Evolutionary conservation across 2,329 filamentous ascomycete genomes (phyloP), one percentile per base, ranked within the genome.

Genomic region (Cladosporium sp.): DNA sequence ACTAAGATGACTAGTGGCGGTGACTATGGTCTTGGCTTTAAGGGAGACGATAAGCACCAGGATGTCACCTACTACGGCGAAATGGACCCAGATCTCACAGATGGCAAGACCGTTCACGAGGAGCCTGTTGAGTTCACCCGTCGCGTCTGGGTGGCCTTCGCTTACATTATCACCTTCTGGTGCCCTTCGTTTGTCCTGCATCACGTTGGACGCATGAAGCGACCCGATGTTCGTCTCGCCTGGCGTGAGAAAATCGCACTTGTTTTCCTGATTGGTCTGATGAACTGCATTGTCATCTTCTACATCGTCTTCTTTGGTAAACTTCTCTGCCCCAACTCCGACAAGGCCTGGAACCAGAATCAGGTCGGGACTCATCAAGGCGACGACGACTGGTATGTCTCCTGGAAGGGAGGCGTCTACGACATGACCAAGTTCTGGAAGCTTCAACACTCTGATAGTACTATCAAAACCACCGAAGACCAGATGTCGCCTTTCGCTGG

Each of bases 231-330:
- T 10, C 91, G 95, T 28, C 91, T 97, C 87, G 95, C 95, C 0
- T 99, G 95, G 95, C 87, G 95, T 78, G 95, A 99, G 75, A 99
- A 99, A 79, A 60, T 99, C 13, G 90, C 95, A 0, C 82, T 99
- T 13, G 88, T 93, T 56, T 82, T 91, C 66, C 73, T 97, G 61
- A 98, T 99, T 71, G 76, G 91, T 32, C 72, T 99, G 14, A 79
- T 96, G 70, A 99, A 99, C 78, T 92, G 76, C 46, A 75, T 86
- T 30, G 86, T 99, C 67, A 84, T 97, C 65, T 99, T 99, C 80
- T 97, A 92, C 86, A 97, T 99, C 72, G 86, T 97, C 68, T 87
- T 81, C 46, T 95, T 99, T 72, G 93, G 94, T 36, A 87, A 85
- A 64, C 78, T 99, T 1, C 83, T 98, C 3, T 99, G 95, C 75